phyloP scores from a whole-genome alignment of 208 protist species.

The Sergeia podlipaevii region DNA sequence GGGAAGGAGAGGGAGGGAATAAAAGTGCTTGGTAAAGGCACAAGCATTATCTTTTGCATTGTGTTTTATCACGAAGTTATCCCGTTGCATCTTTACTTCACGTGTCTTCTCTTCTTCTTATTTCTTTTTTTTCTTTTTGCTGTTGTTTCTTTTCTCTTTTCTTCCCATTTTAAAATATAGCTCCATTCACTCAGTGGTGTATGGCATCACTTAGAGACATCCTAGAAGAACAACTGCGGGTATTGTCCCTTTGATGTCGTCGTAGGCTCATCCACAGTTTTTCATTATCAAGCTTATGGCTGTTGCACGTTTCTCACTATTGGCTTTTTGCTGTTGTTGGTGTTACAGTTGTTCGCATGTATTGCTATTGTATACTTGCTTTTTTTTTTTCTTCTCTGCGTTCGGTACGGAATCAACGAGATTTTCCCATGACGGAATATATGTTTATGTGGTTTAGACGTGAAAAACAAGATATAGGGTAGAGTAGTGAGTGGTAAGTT shows the following conservation, averaged over 20 bases:
- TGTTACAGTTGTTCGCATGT: too few relatives aligned
- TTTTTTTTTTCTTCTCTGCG: slow-evolving; percentile 5
- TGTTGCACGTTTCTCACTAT: too few relatives aligned
- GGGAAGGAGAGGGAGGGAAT: too few relatives aligned
- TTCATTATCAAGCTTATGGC: slow-evolving; percentile 5
- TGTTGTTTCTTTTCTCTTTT: background rate
- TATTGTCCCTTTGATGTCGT: background rate
- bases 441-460: background rate
- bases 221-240: too few relatives aligned
- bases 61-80: slow-evolving; percentile 5
- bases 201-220: too few relatives aligned
- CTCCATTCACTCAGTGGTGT: background rate
- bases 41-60: slow-evolving; percentile 1
- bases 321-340: background rate
- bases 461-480: slow-evolving; percentile 1
- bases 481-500: background rate
- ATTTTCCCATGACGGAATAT: slow-evolving; percentile 3
- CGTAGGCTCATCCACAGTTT: background rate
- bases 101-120: background rate
- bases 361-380: background rate
- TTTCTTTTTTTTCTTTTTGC: background rate
- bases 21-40: background rate
- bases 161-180: background rate
- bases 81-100: slow-evolving; percentile 1
- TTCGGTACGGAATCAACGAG: slow-evolving; percentile 13